Conservation (phyloP, 2,329 filamentous ascomycete species). For the Endoconidiophora polonica region DNA sequence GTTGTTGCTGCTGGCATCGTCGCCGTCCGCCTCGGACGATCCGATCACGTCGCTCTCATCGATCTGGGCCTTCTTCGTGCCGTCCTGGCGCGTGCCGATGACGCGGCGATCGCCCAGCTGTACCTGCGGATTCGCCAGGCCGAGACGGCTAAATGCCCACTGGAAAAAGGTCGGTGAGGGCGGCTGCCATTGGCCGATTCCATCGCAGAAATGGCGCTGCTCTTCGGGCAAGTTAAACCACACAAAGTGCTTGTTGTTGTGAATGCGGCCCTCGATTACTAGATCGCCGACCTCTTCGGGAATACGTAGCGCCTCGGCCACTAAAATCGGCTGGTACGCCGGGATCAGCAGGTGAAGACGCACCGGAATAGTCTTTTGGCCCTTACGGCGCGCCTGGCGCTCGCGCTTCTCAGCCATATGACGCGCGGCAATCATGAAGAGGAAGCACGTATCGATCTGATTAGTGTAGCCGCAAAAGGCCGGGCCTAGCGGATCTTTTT, state of each 20-base stretch:
- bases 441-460: constrained; percentile 24
- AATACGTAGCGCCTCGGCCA: constrained; percentile 22
- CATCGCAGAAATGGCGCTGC: constrained; percentile 19
- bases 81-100: constrained; percentile 17
- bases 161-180: constrained; percentile 18
- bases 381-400: constrained; percentile 15
- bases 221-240: constrained; percentile 24
- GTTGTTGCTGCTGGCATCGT: constrained; percentile 1
- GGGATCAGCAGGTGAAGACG: constrained; percentile 24
- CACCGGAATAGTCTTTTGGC: constrained; percentile 16
- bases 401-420: constrained; percentile 17
- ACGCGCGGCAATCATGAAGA: constrained; percentile 24
- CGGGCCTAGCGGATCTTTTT: constrained; percentile 20
- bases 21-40: constrained; percentile 6
- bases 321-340: constrained; percentile 23
- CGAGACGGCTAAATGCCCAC: constrained; percentile 18
- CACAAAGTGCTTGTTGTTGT: constrained; percentile 23
- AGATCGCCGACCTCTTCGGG: constrained; percentile 24
- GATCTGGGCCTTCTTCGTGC: constrained; percentile 9
- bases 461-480: constrained; percentile 25
- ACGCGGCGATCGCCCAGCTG: constrained; percentile 16
- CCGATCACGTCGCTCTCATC: constrained; percentile 10
- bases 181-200: constrained; percentile 21
- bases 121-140: constrained; percentile 16
- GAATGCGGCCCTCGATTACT: constrained; percentile 23